phyloP scores from a whole-genome alignment of 164 flowering plant species.

The Vitis vinifera region DNA sequence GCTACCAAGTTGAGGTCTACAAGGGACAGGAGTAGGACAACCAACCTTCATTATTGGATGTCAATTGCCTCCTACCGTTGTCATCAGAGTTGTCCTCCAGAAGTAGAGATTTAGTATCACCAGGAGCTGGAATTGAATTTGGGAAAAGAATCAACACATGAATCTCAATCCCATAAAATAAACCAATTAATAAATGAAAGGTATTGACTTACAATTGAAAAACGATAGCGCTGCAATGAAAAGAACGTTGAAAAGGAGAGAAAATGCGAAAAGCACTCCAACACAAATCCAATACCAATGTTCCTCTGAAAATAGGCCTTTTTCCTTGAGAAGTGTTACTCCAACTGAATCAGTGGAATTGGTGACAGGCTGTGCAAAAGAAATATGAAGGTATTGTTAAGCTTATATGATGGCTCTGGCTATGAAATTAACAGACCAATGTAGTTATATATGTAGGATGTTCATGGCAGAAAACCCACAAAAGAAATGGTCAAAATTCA shows the following conservation, averaged over 20 bases:
- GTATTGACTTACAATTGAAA: constrained; percentile 39
- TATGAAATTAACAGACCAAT: too few species aligned
- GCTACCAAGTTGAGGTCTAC: background rate
- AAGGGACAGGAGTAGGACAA: background rate
- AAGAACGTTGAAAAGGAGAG: constrained; percentile 51
- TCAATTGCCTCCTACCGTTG: constrained; percentile 11
- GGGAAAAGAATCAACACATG: too few species aligned
- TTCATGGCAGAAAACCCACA: too few species aligned
- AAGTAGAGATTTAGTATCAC: constrained; percentile 27
- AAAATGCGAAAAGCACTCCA: constrained; percentile 46
- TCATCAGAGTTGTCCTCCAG: constrained; percentile 12
- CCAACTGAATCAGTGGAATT: constrained; percentile 30
- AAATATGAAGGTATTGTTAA: background rate
- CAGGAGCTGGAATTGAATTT: constrained; percentile 29
- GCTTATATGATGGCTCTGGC: background rate
- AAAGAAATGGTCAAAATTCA: too few species aligned
- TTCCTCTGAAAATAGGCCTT: constrained; percentile 45
- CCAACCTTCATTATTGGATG: constrained; percentile 19
- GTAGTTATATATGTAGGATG: too few species aligned
- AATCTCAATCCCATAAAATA: too few species aligned
- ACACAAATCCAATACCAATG: constrained; percentile 64
- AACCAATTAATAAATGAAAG: background rate
- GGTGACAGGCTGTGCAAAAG: constrained; percentile 34
- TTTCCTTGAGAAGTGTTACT: constrained; percentile 21
- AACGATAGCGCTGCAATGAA: constrained; percentile 53